Conservation (phyloP, 306 rosid genomes). For the Datisca glomerata region DNA sequence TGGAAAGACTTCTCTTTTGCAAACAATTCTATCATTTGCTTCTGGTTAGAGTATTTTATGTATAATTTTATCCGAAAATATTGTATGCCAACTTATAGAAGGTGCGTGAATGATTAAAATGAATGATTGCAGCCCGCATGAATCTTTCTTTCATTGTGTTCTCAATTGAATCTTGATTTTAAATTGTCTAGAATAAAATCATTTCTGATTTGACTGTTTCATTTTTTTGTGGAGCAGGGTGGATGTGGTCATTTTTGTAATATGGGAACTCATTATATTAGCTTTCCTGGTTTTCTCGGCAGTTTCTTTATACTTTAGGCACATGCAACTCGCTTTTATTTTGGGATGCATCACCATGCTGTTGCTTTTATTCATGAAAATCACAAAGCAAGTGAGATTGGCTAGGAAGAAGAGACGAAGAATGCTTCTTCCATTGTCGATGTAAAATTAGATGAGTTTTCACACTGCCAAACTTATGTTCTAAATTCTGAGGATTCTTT, state of each 20-base stretch:
- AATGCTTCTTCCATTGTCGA: conserved; percentile 98
- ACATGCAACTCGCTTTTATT: conserved; percentile 61
- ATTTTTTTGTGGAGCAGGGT: conserved; percentile 61
- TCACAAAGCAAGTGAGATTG: conserved; percentile 90
- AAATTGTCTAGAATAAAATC: background rate
- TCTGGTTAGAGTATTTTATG: too few relatives aligned
- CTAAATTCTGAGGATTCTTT: conserved; percentile 6
- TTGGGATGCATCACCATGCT: conserved; percentile 67
- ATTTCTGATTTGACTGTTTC: conserved; percentile 5
- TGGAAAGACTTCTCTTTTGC: too few relatives aligned
- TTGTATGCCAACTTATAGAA: background rate
- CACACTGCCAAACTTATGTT: conserved; percentile 7
- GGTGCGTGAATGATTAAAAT: too few relatives aligned
- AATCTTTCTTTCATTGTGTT: too few relatives aligned
- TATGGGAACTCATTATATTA: conserved; percentile 87
- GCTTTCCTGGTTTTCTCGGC: conserved; percentile 93
- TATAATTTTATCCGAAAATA: too few relatives aligned
- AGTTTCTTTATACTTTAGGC: conserved; percentile 88
- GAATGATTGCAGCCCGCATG: too few relatives aligned
- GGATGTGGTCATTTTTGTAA: conserved; percentile 92
- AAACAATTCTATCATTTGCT: background rate
- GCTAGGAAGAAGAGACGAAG: conserved; percentile 94
- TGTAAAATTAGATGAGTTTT: conserved; percentile 41
- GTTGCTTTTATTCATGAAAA: conserved; percentile 82
- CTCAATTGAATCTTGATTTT: background rate